Conservation (phyloP, 805 yeast species). For the Teunomyces aglyptinius region DNA sequence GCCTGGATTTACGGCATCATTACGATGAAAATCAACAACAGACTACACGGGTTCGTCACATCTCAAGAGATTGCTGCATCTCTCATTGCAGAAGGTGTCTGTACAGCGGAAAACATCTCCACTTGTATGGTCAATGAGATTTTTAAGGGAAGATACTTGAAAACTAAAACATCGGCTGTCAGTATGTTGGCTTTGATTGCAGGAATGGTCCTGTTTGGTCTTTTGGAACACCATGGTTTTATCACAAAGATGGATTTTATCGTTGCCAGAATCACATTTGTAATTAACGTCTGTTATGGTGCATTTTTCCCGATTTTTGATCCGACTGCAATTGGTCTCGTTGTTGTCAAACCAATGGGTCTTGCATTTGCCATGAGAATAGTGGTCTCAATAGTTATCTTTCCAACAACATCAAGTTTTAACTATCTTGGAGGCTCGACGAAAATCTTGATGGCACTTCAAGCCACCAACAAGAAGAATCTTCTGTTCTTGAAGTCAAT, state of each 20-base stretch:
- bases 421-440: constrained; percentile 18
- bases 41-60: constrained; percentile 25
- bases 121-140: constrained; percentile 19
- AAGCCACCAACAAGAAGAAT: constrained; percentile 17
- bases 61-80: constrained; percentile 12
- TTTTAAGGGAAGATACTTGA: constrained; percentile 26
- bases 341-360: constrained; percentile 25
- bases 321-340: constrained; percentile 18
- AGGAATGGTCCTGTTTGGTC: constrained; percentile 23
- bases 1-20: constrained; percentile 25
- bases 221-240: constrained; percentile 6
- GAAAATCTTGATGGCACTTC: constrained; percentile 13
- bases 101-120: constrained; percentile 18
- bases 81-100: constrained; percentile 24
- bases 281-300: constrained; percentile 24
- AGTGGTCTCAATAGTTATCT: constrained; percentile 17
- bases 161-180: constrained; percentile 22
- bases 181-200: constrained; percentile 21
- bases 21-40: constrained; percentile 22
- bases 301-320: constrained; percentile 26
- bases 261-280: constrained; percentile 19
- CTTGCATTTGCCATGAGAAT: constrained; percentile 22
- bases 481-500: constrained; percentile 20
- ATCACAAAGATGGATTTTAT: constrained; percentile 16
- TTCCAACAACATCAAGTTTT: constrained; percentile 27